Percentiles rank a stretch among this genome's conserved stretches.
These are phyloP conservation scores for Lodderomyces beijingensis DNA, from an alignment of 1,139 yeast genomes.

Conservation along the genomic window DNA sequence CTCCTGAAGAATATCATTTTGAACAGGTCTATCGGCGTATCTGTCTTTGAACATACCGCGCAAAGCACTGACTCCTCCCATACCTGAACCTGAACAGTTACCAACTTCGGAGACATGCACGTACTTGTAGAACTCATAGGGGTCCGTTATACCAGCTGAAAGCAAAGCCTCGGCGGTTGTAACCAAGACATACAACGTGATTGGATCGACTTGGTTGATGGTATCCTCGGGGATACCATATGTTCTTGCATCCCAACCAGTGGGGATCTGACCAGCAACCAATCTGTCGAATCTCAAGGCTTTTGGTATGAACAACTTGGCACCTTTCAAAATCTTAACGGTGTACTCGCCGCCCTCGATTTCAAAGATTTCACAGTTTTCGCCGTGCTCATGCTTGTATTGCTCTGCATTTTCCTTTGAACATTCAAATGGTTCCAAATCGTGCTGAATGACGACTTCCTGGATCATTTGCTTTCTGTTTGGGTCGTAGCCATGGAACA, in stretches of 20 bases:
- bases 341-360: slow-evolving; percentile 88
- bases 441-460: slow-evolving; percentile 94
- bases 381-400: slow-evolving; percentile 91
- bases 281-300: slow-evolving; percentile 92
- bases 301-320: slow-evolving; percentile 87
- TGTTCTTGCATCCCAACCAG: slow-evolving; percentile 95
- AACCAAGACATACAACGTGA: slow-evolving; percentile 88
- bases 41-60: slow-evolving; percentile 98
- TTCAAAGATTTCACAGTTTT: slow-evolving; percentile 86
- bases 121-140: slow-evolving; percentile 96
- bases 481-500: slow-evolving; percentile 92
- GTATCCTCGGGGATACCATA: slow-evolving; percentile 95
- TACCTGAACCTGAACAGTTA: slow-evolving; percentile 99
- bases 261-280: slow-evolving; percentile 98
- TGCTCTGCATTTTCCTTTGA: slow-evolving; percentile 94
- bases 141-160: slow-evolving; percentile 93
- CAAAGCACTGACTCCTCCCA: slow-evolving; percentile 97
- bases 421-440: slow-evolving; percentile 91
- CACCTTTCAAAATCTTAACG: slow-evolving; percentile 88
- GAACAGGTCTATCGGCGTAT: slow-evolving; percentile 87
- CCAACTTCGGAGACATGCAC: slow-evolving; percentile 98
- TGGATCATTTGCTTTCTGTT: slow-evolving; percentile 87
- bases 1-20: slow-evolving; percentile 94
- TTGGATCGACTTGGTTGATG: slow-evolving; percentile 91
- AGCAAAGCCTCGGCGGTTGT: slow-evolving; percentile 93